Evolutionary conservation across 139 green algal genomes (phyloP).

Genomic region (Raphidocelis subcapitata): DNA sequence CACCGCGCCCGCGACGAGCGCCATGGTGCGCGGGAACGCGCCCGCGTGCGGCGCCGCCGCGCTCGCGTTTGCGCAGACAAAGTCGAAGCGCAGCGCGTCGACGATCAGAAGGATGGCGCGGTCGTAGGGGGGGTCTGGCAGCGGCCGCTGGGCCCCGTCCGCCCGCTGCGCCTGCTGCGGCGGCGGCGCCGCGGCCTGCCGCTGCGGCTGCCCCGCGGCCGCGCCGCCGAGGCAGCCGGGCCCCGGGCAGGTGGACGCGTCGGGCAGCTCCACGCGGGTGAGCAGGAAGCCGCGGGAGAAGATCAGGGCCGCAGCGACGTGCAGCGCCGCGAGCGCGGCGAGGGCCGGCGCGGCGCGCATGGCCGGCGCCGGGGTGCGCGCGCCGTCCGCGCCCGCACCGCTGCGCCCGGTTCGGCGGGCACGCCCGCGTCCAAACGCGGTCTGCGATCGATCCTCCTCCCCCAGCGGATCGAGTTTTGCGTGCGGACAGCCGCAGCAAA

Average conservation of each 20-base stretch:
- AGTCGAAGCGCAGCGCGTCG: constrained; percentile 79
- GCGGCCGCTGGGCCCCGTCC: too few species aligned
- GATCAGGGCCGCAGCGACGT: constrained; percentile 36
- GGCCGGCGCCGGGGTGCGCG: too few species aligned
- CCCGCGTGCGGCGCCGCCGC: not conserved
- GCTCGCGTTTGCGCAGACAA: constrained; percentile 31
- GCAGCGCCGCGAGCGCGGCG: constrained; percentile 31
- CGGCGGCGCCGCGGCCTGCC: not conserved
- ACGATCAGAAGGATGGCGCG: constrained; percentile 72
- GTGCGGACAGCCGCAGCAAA: too few species aligned
- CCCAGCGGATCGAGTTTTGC: too few species aligned
- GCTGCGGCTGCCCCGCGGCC: not conserved
- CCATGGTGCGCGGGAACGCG: constrained; percentile 21
- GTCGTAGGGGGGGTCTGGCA: constrained; percentile 25
- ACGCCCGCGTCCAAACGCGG: too few species aligned
- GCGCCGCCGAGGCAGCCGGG: not conserved
- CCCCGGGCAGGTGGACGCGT: constrained; percentile 16
- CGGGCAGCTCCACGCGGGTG: constrained; percentile 71
- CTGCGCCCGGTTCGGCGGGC: too few species aligned
- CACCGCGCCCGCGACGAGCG: constrained; percentile 30
- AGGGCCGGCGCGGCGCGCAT: not conserved
- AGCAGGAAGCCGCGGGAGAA: constrained; percentile 86
- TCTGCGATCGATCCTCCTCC: too few species aligned
- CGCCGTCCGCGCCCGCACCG: too few species aligned
- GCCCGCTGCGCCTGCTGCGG: not conserved